phyloP scores from a whole-genome alignment of 2,329 filamentous ascomycete species.

The Aspergillus puulaauensis region DNA sequence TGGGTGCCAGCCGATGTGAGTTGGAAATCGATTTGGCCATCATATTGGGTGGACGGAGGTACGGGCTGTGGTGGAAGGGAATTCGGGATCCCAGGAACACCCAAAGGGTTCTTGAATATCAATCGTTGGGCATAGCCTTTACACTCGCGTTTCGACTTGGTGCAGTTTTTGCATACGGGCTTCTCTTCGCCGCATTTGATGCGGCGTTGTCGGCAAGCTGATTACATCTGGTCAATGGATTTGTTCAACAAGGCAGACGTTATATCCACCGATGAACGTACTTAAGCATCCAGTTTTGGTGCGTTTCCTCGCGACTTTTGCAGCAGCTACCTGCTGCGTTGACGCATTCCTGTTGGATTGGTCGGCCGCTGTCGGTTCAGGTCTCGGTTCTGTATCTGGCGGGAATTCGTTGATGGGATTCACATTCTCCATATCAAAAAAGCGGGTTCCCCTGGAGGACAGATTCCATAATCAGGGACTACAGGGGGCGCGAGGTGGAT shows the following conservation, averaged over 20 bases:
- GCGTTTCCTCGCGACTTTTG: conserved; percentile 57
- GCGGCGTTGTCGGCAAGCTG: conserved; percentile 86
- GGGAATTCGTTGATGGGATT: conserved; percentile 7
- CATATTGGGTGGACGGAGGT: conserved; percentile 22
- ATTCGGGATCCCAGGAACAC: conserved; percentile 28
- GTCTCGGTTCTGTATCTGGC: not conserved
- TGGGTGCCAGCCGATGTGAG: conserved; percentile 30
- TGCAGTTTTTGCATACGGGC: conserved; percentile 47
- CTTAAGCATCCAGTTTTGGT: conserved; percentile 93
- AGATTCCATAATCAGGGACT: conserved; percentile 17
- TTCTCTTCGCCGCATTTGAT: conserved; percentile 94
- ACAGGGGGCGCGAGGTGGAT: not conserved
- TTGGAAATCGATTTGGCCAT: conserved; percentile 22
- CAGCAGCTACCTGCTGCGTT: conserved; percentile 19
- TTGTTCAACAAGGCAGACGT: not conserved
- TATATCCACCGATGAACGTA: conserved; percentile 48
- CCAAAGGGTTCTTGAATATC: conserved; percentile 42
- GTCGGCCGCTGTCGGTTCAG: conserved; percentile 1
- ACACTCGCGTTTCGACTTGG: conserved; percentile 48
- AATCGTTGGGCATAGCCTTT: conserved; percentile 45
- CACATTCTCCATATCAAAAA: conserved; percentile 13
- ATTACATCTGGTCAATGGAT: conserved; percentile 13
- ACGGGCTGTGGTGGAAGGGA: conserved; percentile 19
- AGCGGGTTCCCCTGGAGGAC: not conserved
- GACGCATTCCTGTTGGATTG: conserved; percentile 11